A percentile compares a stretch with the other conserved stretches of the same genome.
These are phyloP conservation scores for Musa schizocarpa DNA, from an alignment of 176 grass and related monocot genomes.

Conservation along the genomic window DNA sequence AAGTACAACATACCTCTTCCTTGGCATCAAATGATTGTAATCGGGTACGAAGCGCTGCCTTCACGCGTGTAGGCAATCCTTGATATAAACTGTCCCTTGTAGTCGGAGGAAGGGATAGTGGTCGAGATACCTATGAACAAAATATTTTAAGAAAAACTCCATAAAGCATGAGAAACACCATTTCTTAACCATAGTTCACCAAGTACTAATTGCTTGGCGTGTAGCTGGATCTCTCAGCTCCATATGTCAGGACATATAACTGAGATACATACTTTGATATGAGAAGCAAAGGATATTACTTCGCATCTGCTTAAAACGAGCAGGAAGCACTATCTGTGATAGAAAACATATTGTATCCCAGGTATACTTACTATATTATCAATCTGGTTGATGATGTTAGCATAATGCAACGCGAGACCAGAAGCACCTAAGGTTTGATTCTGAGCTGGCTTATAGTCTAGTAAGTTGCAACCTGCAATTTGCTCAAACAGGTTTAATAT, in stretches of 20 bases:
- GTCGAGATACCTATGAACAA: constrained; percentile 61
- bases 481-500: not conserved
- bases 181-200: not conserved
- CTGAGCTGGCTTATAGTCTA: constrained; percentile 28
- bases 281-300: not conserved
- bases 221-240: not conserved
- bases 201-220: not conserved
- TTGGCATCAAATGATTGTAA: constrained; percentile 41
- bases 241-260: not conserved
- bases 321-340: not conserved
- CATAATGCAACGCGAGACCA: constrained; percentile 94
- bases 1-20: constrained; percentile 56
- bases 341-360: not conserved
- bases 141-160: not conserved
- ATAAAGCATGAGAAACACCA: not conserved
- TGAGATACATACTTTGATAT: not conserved
- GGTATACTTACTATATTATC: constrained; percentile 83
- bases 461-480: constrained; percentile 28
- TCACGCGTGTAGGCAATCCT: constrained; percentile 66
- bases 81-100: constrained; percentile 88
- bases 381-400: constrained; percentile 96
- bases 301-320: not conserved
- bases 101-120: constrained; percentile 80
- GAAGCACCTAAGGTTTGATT: constrained; percentile 53
- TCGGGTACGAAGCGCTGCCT: constrained; percentile 49